Base-by-base conservation (phyloP, 768 basidiomycete genomes). In the Suillus bovinus region DNA sequence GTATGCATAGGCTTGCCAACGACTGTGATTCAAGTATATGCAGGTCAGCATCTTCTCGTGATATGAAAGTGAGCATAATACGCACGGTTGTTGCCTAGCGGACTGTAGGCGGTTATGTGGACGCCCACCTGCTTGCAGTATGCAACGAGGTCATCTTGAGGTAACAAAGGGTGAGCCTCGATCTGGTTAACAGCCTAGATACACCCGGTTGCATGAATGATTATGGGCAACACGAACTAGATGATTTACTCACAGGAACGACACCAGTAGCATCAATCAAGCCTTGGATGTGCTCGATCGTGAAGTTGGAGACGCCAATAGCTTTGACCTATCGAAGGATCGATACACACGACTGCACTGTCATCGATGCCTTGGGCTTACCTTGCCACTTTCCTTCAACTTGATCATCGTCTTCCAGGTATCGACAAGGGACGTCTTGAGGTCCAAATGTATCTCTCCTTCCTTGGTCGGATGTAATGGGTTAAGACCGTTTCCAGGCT, bases 281-380 rank as follows among this genome's bases (percentile, higher is more conserved):
- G 13, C 80, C 87, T 71, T 90, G 76, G 60, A 95, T 72, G 53
- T 89, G 81, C 46, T 80, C 78, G 59, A 87, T 74, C 20, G 82
- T 85, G 76, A 92, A 93, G 83, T 95, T 95, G 68, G 89, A 91
- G 6, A 96, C 91, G 60, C 93, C 93, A 65, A 95, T 78, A 1
- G 84, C 80, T 70, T 78, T 82, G 71, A 89, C 89, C 84, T 87
- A 62, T 17, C 49, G 16, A 41, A 34, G 17, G 4, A 9, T 56
- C 63, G 49, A 61, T 52, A 24, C 20, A 27, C 36, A 59, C 16
- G 27, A 27, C 47, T 3, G 17, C 20, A 13, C 50, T 17, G 20
- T 17, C 3, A 16, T 29, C 24, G 59, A 20, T 38, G 4, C 44
- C 3, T 22, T 1, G 1, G 39, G 38, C 59, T 38, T 61, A 86